Evolutionary conservation across 495 filamentous ascomycete genomes (phyloP).

Genomic region (Delitschia confertaspora): DNA sequence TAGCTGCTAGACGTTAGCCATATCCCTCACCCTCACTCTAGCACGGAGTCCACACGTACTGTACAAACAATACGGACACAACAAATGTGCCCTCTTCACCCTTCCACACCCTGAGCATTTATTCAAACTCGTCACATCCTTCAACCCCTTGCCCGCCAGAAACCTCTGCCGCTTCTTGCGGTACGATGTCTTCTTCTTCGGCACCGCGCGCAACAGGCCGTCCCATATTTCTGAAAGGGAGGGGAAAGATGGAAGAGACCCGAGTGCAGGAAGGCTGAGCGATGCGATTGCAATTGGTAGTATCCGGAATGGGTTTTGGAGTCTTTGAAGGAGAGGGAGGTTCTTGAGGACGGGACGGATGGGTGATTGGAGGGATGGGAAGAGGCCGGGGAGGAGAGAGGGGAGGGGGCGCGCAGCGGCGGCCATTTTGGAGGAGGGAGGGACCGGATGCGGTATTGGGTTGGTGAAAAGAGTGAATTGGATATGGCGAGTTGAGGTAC

Average conservation of each 20-base stretch:
- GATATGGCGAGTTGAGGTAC: not conserved
- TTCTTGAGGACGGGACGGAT: conserved; percentile 27
- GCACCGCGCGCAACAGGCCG: conserved; percentile 80
- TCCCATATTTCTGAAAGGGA: conserved; percentile 76
- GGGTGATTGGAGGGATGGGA: conserved; percentile 31
- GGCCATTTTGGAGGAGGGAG: not conserved
- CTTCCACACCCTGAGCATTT: conserved; percentile 82
- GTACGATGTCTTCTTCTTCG: conserved; percentile 98
- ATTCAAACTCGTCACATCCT: conserved; percentile 77
- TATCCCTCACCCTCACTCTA: not conserved
- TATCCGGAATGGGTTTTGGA: conserved; percentile 20
- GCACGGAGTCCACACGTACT: conserved; percentile 37
- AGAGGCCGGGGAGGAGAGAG: conserved; percentile 30
- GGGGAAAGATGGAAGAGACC: conserved; percentile 49
- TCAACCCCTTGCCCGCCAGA: conserved; percentile 86
- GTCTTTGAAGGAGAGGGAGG: conserved; percentile 26
- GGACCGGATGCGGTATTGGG: not conserved
- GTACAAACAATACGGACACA: conserved; percentile 77
- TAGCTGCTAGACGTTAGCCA: conserved; percentile 7
- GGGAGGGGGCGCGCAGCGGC: conserved; percentile 25
- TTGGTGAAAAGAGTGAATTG: too few relatives aligned
- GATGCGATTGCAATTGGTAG: conserved; percentile 23
- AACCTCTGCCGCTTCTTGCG: conserved; percentile 89
- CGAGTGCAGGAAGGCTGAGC: conserved; percentile 37
- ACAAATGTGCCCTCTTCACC: conserved; percentile 73